Evolutionary conservation across 805 yeast species (phyloP).

Genomic region (Ogataea siamensis): DNA sequence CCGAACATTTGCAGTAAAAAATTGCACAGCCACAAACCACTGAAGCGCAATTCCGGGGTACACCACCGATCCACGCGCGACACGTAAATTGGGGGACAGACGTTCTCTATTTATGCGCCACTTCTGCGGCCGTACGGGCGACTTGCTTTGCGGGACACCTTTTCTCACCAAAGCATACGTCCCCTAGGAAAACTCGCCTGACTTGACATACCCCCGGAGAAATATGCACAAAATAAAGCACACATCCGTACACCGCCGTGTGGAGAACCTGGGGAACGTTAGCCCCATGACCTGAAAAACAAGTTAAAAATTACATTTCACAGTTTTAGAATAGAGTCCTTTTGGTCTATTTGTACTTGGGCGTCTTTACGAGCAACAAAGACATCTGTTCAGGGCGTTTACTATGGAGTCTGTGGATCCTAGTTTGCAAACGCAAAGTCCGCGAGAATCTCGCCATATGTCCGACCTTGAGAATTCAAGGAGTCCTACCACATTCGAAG

Average conservation of each 20-base stretch:
- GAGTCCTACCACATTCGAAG: constrained; percentile 1
- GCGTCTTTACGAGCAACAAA: too few species aligned
- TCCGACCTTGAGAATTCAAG: constrained; percentile 1
- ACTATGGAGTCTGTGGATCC: constrained; percentile 2
- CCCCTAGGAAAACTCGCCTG: too few species aligned
- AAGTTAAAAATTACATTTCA: background rate
- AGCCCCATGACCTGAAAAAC: constrained; percentile 4
- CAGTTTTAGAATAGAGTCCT: background rate
- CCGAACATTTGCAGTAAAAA: too few species aligned
- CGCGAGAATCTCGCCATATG: constrained; percentile 2
- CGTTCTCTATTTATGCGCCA: too few species aligned
- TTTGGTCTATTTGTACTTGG: background rate
- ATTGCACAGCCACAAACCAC: too few species aligned
- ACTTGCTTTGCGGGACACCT: too few species aligned
- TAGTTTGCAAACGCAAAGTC: background rate
- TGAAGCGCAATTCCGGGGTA: constrained; percentile 9
- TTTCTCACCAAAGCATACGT: too few species aligned
- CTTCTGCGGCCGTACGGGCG: background rate
- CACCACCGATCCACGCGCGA: too few species aligned
- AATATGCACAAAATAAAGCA: too few species aligned
- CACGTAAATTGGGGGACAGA: too few species aligned
- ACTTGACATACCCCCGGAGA: too few species aligned
- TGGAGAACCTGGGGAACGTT: constrained; percentile 10
- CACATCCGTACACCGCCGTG: constrained; percentile 9
- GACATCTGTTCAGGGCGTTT: background rate